Evolutionary conservation across 768 basidiomycete genomes (phyloP).

Genomic region (Termitomyces sp.): DNA sequence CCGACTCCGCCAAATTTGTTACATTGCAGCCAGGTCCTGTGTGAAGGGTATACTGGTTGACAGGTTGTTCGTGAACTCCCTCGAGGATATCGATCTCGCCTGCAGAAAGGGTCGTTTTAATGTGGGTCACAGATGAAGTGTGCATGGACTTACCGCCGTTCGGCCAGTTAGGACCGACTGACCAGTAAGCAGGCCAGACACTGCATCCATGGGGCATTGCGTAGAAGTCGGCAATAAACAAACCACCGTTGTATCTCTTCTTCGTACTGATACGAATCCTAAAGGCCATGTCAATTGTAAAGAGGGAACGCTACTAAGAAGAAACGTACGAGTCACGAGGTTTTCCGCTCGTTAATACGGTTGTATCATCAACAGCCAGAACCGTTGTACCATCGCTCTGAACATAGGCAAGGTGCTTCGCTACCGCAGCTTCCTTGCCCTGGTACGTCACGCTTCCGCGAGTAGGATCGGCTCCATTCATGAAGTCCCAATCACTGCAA

Average conservation of each 20-base stretch:
- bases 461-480: constrained; percentile 61
- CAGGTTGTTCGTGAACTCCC: constrained; percentile 56
- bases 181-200: constrained; percentile 56
- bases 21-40: constrained; percentile 36
- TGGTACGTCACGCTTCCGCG: constrained; percentile 65
- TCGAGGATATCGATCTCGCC: constrained; percentile 75
- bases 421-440: constrained; percentile 39
- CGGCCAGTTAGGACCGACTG: constrained; percentile 54
- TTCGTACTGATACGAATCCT: constrained; percentile 69
- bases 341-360: constrained; percentile 42
- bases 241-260: constrained; percentile 56
- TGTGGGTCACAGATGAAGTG: too few species aligned
- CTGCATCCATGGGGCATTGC: constrained; percentile 72
- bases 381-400: constrained; percentile 53
- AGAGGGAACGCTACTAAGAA: too few species aligned
- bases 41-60: constrained; percentile 68
- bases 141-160: too few species aligned
- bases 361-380: constrained; percentile 60
- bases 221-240: constrained; percentile 72
- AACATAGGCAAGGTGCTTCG: constrained; percentile 57
- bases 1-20: too few species aligned
- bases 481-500: constrained; percentile 65
- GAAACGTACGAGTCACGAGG: constrained; percentile 50
- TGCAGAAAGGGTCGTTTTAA: too few species aligned
- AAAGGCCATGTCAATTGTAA: too few species aligned